These are phyloP conservation scores for Apiospora arundinis DNA, from an alignment of 2,329 filamentous ascomycete genomes.

Conservation along the genomic window DNA sequence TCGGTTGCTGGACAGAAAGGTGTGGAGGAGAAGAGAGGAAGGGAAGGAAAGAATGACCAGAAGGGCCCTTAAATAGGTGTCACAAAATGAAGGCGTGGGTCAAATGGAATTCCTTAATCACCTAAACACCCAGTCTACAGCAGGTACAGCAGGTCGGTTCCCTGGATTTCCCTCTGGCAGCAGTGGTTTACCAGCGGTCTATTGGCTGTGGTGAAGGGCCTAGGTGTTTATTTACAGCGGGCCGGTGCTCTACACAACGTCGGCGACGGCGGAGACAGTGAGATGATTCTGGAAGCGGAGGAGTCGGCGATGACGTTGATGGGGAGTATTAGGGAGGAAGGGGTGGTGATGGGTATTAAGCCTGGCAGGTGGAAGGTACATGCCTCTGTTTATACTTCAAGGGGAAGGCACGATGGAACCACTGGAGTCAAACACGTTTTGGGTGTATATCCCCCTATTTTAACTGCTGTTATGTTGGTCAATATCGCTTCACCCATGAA, in stretches of 20 bases:
- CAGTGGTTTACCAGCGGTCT: neutral
- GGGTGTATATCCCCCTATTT: neutral
- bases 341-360: neutral
- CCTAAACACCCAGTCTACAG: neutral
- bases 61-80: neutral
- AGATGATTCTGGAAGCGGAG: neutral
- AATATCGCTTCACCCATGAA: neutral
- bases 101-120: neutral
- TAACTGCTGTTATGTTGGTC: neutral
- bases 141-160: neutral
- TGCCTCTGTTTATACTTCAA: neutral
- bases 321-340: neutral
- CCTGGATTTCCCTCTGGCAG: neutral
- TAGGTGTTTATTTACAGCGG: neutral
- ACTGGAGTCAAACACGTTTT: neutral
- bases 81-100: neutral
- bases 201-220: neutral
- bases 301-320: neutral
- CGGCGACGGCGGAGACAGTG: neutral
- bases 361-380: neutral
- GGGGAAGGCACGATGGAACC: neutral
- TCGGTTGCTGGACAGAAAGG: neutral
- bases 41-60: neutral
- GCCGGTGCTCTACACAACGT: neutral
- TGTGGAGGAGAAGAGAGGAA: constrained; percentile 17